Base-by-base conservation (phyloP, 2,329 filamentous ascomycete genomes). In the Fusarium nematophilum region DNA sequence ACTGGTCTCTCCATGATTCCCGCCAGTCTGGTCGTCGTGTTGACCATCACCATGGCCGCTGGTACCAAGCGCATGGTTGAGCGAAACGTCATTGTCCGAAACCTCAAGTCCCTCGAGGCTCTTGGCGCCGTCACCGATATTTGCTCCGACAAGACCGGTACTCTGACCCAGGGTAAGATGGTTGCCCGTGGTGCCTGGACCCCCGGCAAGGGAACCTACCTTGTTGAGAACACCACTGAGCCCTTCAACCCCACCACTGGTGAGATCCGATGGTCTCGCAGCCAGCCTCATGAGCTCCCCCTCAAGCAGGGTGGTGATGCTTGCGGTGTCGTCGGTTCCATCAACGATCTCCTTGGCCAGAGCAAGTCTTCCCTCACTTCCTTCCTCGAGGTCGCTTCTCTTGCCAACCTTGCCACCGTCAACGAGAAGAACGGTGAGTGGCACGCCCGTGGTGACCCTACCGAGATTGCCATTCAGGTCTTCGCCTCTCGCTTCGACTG, bases 381-480 rank as follows among this genome's bases (percentile, higher is more conserved):
- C 5, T 88, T 84, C 67, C 80, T 90, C 26, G 78, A 82, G 33
- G 83, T 88, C 18, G 84, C 86, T 3, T 83, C 86, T 0, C 79
- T 89, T 43, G 81, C 80, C 39, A 85, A 85, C 63, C 73, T 85
- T 11, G 83, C 83, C 4, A 79, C 77, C 4, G 76, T 87, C 5
- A 76, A 76, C 38, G 67, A 74, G 40, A 74, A 77, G 38, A 74
- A 77, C 2, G 75, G 76, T 1, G 74, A 78, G 30, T 89, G 86
- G 87, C 78, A 81, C 42, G 84, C 85, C 33, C 81, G 84, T 45
- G 87, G 86, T 33, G 86, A 89, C 65, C 86, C 86, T 0, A 91
- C 89, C 1, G 89, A 91, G 66, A 89, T 91, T 50, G 89, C 89
- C 5, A 88, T 91, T 25, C 87, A 91, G 66, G 88, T 91, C 1